Evolutionary conservation across 1,284 basidiomycete species (phyloP), one percentile per base, ranked within the genome.

Genomic region (Austroboletus rostrupii): DNA sequence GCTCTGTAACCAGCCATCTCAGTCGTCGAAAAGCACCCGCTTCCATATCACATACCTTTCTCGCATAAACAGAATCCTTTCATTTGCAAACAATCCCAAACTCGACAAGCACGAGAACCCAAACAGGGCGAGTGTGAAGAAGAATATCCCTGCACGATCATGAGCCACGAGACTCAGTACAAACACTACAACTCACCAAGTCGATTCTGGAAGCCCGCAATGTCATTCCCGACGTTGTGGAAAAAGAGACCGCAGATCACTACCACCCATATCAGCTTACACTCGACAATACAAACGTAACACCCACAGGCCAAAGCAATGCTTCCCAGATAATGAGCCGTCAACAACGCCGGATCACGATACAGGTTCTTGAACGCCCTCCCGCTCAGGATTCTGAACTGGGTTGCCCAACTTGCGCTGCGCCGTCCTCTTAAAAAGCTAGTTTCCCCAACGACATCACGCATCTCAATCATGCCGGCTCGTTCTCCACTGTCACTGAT

Each of bases 341-440:
- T 78, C 76, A 99, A 80, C 48, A 98, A 71, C 50, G 94, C 87
- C 0, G 96, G 95, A 64, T 99, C 94, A 33, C 96, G 82, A 66
- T 95, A 94, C 52, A 98, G 70, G 65, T 98, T 98, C 80, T 98
- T 98, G 78, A 98, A 99, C n/a, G 95, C 94, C 51, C 96, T 72
- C 20, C 94, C 93, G 61, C 91, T 95, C 59, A 99, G 70, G 53
- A 98, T 93, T 64, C 80, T 80, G 67, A 99, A 97, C 72, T 99
- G 96, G 19, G 88, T 94, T 51, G 78, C 77, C 78, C 87, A 92
- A 54, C 79, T 86, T 3, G 94, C 96, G 52, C 92, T 80, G 69
- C 88, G 87, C 64, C 91, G 83, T 3, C 90, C 90, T 29, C 86
- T 73, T 58, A 95, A 69, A 49, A 90, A 64, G 43, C 76, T 74